Base-by-base conservation (phyloP, 2,329 filamentous ascomycete genomes). In the Curvularia hawaiiensis region DNA sequence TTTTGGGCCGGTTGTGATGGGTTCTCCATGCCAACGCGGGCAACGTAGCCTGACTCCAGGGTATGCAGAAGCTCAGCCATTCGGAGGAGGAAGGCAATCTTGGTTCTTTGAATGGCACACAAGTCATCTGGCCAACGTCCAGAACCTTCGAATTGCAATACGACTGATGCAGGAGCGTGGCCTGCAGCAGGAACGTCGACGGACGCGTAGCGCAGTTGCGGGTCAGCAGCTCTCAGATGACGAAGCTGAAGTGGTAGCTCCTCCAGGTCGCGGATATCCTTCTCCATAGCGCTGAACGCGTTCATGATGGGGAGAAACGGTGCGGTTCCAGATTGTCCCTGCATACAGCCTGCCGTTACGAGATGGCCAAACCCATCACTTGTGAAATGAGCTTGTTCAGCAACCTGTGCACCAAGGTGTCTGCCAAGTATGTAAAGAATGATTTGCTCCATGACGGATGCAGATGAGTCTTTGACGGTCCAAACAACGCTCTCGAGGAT, bases 401-500 rank as follows among this genome's bases (percentile, higher is more conserved):
- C 80, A 1, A 84, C 80, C 1, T 81, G 75, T 20, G 87, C 71
- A 44, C 85, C 83, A 51, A 97, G 80, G 76, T 96, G 92, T 5
- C 85, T 83, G 33, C 83, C 80, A 12, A 96, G 78, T 18, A 91
- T 81, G 71, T 93, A 90, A 4, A 83, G 80, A 46, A 92, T 79
- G 57, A 98, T 95, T 64, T 97, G 92, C 69, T 92, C 85, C 51
- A 92, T 85, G 20, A 97, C 86, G 7, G 88, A 85, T 31, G 79
- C 80, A 1, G 86, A 80, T 1, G 84, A 80, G 53, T 85, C 83
- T 63, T 88, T 84, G 2, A 82, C 60, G 2, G 77, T 82, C 95
- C 95, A 99, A 20, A 96, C 88, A 30, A 98, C 81, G 69, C 91
- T 97, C 76, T 99, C 96, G 9, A 92, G 83, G 64, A 99, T 97